A percentile compares a stretch with the other conserved stretches of the same genome.
Evolutionary conservation across 371 early-diverging fungal genomes (phyloP).

Genomic region (Zychaea mexicana): DNA sequence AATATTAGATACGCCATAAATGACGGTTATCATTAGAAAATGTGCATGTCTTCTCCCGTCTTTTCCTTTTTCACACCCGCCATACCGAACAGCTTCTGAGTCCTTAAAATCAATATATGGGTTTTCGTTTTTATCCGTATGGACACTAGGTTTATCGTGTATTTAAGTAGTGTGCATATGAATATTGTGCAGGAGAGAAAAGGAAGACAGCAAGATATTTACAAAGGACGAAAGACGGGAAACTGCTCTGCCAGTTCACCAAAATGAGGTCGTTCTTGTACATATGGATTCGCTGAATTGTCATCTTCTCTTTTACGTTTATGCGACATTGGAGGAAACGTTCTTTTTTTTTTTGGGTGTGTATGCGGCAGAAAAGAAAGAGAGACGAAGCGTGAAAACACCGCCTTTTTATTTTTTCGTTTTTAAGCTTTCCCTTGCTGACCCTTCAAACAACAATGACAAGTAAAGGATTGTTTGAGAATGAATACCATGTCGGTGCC

Average conservation of each 20-base stretch:
- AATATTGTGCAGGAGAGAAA: too few species aligned
- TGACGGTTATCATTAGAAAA: background rate
- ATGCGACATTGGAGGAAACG: background rate
- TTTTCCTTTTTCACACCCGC: background rate
- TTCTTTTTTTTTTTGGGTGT: background rate
- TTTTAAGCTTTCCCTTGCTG: too few species aligned
- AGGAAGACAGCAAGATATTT: background rate
- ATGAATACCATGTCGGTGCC: constrained; percentile 17
- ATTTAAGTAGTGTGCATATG: too few species aligned
- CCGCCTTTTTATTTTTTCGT: background rate
- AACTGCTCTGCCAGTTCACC: constrained; percentile 28
- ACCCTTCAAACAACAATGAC: too few species aligned
- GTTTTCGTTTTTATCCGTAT: constrained; percentile 8
- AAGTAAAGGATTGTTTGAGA: constrained; percentile 9
- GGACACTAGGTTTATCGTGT: too few species aligned
- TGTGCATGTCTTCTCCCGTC: background rate
- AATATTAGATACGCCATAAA: background rate
- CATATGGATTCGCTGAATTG: constrained; percentile 20
- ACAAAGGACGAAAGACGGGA: constrained; percentile 24
- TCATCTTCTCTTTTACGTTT: background rate
- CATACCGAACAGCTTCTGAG: constrained; percentile 40
- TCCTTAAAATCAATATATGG: constrained; percentile 44
- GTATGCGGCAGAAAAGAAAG: background rate
- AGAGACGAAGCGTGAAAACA: background rate
- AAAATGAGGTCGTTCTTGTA: constrained; percentile 39